Base-by-base conservation (phyloP, 768 basidiomycete species). In the Amanita pseudoporphyria region DNA sequence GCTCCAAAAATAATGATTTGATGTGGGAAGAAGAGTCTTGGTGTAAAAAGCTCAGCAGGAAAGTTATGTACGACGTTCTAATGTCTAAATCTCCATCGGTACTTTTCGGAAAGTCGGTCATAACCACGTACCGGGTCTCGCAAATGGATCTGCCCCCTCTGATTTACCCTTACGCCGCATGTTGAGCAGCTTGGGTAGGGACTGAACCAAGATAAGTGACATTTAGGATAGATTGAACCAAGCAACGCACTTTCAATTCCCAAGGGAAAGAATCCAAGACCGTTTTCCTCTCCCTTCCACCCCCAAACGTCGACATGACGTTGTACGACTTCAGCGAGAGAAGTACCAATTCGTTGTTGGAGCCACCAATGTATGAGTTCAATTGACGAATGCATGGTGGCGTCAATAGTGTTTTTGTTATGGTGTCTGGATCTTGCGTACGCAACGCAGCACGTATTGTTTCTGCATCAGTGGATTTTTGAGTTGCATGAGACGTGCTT, bases 31-130 rank as follows among this genome's bases (percentile, higher is more conserved):
- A 54, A 2, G 69, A 71, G 21, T 72, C 64, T 31, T 61, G 58
- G 38, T 79, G 72, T 37, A 91, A 65, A 60, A 91, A 86, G 0
- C 86, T 84, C 12, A 90, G 70, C 12, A 91, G 67, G 56, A 93
- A 80, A 1, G 82, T 65, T 33, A 90, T 61, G 43, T 84, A 88
- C 3, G 84, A 70, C 0, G 87, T 87, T 32, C 90, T 77, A 39
- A 93, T 91, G 62, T 93, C 91, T 85, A 36, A n/a, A 16, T 32
- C 24, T 18, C 12, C 13, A 9, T 37, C 19, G 22, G 16, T 5
- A 21, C 6, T 2, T 4, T 21, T 13, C 13, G 3, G 14, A n/a
- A 26, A 42, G 7, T 6, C 16, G 28, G 38, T 9, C 28, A 3
- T 10, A 19, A 41, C 22, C 51, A 51, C 72, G 31, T 40, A 81